phyloP scores from a whole-genome alignment of 495 filamentous ascomycete species.

The Chaetomium fimeti region DNA sequence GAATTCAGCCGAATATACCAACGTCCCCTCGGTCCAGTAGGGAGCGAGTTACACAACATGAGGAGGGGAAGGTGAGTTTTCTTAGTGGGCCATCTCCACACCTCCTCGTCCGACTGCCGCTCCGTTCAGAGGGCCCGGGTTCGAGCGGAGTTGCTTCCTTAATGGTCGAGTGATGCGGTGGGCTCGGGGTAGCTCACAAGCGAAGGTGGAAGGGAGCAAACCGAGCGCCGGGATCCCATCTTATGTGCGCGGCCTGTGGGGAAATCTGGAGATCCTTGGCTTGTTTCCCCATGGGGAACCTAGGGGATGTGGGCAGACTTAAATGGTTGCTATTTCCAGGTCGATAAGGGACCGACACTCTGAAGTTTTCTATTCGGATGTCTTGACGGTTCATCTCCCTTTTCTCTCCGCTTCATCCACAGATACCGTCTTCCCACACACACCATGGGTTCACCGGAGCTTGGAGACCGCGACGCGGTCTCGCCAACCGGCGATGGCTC shows the following conservation, averaged over 20 bases:
- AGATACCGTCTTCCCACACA: background rate
- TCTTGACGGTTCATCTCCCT: background rate
- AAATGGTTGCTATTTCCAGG: conserved; percentile 2
- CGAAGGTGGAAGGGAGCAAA: background rate
- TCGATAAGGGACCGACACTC: background rate
- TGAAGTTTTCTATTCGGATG: background rate
- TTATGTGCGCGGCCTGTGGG: background rate
- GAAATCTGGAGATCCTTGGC: background rate
- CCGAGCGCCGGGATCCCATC: background rate
- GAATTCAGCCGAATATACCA: background rate
- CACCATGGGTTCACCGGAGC: background rate
- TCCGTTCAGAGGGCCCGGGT: background rate
- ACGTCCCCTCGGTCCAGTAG: background rate
- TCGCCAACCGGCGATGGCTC: background rate
- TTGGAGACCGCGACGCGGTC: conserved; percentile 3
- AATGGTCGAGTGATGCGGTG: background rate
- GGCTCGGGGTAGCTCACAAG: conserved; percentile 7
- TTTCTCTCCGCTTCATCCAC: background rate
- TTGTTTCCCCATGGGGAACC: conserved; percentile 12
- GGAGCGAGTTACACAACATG: conserved; percentile 2
- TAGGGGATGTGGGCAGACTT: conserved; percentile 1
- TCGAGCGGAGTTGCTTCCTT: conserved; percentile 9
- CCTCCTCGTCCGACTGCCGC: background rate
- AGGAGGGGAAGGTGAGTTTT: background rate
- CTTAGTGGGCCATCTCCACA: background rate